Evolutionary conservation across 2,329 filamentous ascomycete species (phyloP), one percentile per base, ranked within the genome.

Genomic region (Aspergillus uvarum): DNA sequence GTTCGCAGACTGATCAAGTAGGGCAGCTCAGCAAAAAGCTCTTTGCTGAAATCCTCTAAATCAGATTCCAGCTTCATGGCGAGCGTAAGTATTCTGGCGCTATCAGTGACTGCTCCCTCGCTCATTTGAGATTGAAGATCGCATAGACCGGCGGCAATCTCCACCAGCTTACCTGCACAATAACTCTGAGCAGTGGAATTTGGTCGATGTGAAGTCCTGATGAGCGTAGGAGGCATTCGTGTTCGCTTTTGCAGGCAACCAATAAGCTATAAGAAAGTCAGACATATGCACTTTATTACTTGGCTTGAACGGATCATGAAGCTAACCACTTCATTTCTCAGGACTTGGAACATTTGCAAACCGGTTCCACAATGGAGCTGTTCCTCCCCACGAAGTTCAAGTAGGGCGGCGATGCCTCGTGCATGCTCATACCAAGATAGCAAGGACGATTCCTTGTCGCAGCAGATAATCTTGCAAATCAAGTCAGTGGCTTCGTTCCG

Each of bases 331-430:
- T 55, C 42, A 35, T 55, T 55, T 14, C 53, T 47, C 14, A 55
- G 44, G 19, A 44, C 53, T 19, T 55, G 53, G 19, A 55, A 55
- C 53, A 55, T 48, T 47, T 47, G 47, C 16, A 21, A 8, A 19
- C 53, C 44, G n/a, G 42, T 47, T 48, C 38, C 53, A 26, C 42
- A 44, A 12, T 32, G 53, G 26, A 55, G 53, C 53, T 55, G 53
- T 14, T 55, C 44, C 7, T 47, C 26, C 3, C 53, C 53, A 31
- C 53, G 53, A 14, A 55, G 53, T 55, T 55, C 53, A 21, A 55
- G 53, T 4, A 55, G 11, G 19, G 53, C 19, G 19, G 53, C 53
- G 16, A 55, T 24, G n/a, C 53, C 53, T 42, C 47, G 42, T 5
- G 53, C 31, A 47, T 55, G 53, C 16, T 55, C 42, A 31, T 35